Evolutionary conservation across 805 yeast species (phyloP).

Genomic region (Cyberlindnera suaveolens): DNA sequence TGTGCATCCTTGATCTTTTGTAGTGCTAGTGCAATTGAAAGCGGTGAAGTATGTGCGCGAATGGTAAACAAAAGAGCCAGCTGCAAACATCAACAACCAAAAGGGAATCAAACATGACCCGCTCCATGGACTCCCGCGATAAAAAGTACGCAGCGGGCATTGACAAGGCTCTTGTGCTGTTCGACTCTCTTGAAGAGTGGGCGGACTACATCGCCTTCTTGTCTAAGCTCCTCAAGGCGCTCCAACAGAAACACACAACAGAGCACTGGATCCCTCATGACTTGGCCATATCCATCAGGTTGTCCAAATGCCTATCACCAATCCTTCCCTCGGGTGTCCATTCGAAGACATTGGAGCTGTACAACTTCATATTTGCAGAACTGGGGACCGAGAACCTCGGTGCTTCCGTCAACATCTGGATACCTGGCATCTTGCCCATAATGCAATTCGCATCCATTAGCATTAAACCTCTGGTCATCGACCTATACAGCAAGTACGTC

Average conservation of each 20-base stretch:
- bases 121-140: conserved; percentile 48
- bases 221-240: conserved; percentile 68
- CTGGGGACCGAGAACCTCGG: conserved; percentile 53
- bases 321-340: conserved; percentile 94
- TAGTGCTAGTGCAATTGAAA: background rate
- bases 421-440: conserved; percentile 88
- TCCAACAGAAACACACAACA: conserved; percentile 39
- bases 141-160: conserved; percentile 62
- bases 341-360: conserved; percentile 76
- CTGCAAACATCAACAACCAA: background rate
- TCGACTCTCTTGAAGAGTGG: conserved; percentile 91
- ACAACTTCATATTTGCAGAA: conserved; percentile 59
- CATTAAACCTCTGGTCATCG: conserved; percentile 73
- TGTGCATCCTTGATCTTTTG: background rate
- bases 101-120: background rate
- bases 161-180: conserved; percentile 65
- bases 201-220: conserved; percentile 94
- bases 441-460: conserved; percentile 85
- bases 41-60: background rate
- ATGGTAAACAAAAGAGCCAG: background rate
- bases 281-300: conserved; percentile 56
- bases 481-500: conserved; percentile 50
- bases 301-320: conserved; percentile 77
- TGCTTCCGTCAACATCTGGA: conserved; percentile 63
- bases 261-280: conserved; percentile 62